Conservation (phyloP, 208 protist genomes). For the Crithidia thermophila region DNA sequence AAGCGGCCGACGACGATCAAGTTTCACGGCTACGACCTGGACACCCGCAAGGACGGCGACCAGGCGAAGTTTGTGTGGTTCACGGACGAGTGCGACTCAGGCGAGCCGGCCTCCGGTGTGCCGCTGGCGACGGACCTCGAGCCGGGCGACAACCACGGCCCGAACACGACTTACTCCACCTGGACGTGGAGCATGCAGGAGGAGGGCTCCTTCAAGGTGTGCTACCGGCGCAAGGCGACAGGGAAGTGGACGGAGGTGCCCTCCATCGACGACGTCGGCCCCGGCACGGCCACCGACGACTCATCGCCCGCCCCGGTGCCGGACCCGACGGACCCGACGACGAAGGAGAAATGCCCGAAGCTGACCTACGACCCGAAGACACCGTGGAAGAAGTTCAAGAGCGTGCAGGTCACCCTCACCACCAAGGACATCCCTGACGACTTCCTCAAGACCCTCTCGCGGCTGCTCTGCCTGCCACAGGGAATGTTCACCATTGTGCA, state of each 20-base stretch:
- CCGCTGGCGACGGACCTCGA: slow-evolving; percentile 49
- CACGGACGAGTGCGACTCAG: slow-evolving; percentile 47
- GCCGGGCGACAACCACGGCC: slow-evolving; percentile 70
- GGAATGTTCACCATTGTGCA: slow-evolving; percentile 39
- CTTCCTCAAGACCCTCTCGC: slow-evolving; percentile 33
- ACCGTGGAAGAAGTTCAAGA: slow-evolving; percentile 52
- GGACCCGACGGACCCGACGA: slow-evolving; percentile 53
- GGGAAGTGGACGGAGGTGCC: slow-evolving; percentile 72
- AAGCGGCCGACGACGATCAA: slow-evolving; percentile 50
- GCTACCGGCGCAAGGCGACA: slow-evolving; percentile 50
- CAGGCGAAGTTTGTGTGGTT: slow-evolving; percentile 75
- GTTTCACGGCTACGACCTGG: slow-evolving; percentile 77
- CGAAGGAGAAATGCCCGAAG: slow-evolving; percentile 49
- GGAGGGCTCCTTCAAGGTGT: slow-evolving; percentile 71
- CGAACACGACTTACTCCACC: slow-evolving; percentile 60
- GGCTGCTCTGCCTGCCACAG: slow-evolving; percentile 59
- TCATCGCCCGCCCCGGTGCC: slow-evolving; percentile 11
- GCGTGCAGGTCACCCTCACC: slow-evolving; percentile 42
- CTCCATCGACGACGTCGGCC: slow-evolving; percentile 46
- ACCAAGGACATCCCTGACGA: slow-evolving; percentile 20
- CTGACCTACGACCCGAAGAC: slow-evolving; percentile 19
- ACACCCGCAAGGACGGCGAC: slow-evolving; percentile 68
- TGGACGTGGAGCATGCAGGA: slow-evolving; percentile 57
- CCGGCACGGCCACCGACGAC: background rate
- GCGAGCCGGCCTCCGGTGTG: slow-evolving; percentile 64